Conservation (phyloP, 1,284 basidiomycete species). For the Afroboletus lepidellus region DNA sequence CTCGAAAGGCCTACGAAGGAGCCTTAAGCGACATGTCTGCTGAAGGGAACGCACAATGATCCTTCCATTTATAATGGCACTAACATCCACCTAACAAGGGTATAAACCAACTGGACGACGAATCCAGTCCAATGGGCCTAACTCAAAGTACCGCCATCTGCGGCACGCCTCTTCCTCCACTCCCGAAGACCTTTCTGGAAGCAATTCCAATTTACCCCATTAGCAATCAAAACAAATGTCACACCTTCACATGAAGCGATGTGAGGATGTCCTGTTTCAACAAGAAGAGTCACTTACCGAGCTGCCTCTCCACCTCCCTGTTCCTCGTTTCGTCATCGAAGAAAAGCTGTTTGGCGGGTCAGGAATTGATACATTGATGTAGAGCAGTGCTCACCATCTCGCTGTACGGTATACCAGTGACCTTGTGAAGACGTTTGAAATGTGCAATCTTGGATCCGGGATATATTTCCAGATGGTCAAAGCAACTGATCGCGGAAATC, state of each 20-base stretch:
- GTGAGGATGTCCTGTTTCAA: constrained; percentile 1
- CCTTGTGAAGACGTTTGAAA: constrained; percentile 66
- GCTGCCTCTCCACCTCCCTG: constrained; percentile 63
- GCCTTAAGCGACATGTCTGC: too few relatives aligned
- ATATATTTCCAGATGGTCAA: constrained; percentile 84
- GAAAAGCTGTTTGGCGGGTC: constrained; percentile 56
- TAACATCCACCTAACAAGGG: background rate
- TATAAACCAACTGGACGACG: background rate
- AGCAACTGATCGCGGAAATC: constrained; percentile 58
- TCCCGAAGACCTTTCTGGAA: constrained; percentile 62
- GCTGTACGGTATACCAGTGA: constrained; percentile 78
- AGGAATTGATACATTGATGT: background rate
- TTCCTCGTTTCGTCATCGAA: constrained; percentile 83
- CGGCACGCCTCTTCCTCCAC: constrained; percentile 49
- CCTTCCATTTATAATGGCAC: background rate
- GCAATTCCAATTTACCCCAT: constrained; percentile 50
- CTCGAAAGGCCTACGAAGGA: too few relatives aligned
- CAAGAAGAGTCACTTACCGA: constrained; percentile 21
- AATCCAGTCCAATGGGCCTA: constrained; percentile 7
- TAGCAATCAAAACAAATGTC: constrained; percentile 60
- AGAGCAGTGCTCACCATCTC: constrained; percentile 66
- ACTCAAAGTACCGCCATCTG: constrained; percentile 1
- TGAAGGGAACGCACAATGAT: constrained; percentile 14
- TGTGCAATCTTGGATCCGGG: constrained; percentile 84
- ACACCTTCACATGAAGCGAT: constrained; percentile 48